Evolutionary conservation across 2,329 filamentous ascomycete species (phyloP), one percentile per base, ranked within the genome.

Genomic region (Xylaria polymorpha): DNA sequence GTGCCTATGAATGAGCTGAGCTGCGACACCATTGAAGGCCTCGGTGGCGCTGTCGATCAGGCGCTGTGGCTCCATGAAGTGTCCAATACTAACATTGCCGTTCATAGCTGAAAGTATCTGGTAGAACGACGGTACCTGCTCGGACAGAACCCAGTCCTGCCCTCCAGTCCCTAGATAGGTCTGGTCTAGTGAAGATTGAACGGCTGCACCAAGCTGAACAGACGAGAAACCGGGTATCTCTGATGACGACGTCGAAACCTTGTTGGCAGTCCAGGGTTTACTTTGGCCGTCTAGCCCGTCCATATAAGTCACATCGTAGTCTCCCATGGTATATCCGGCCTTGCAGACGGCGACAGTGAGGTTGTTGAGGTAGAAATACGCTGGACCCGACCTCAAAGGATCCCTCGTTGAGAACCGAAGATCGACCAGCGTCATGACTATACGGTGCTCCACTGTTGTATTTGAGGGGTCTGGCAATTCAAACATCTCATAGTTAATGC

Each of bases 91-190:
- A 25, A 66, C 53, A 18, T 66, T 66, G 4, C 58, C 58, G 46
- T 69, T 69, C 67, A 67, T 66, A 22, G 63, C 67, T 10, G 67
- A 69, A 35, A 69, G 67, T 3, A 69, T 67, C 53, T 67, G 67
- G 44, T 69, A 69, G 53, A 67, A 69, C 8, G 67, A 66, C 29
- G 63, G 57, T 12, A 69, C 67, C 53, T 69, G 63, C 37, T 62
- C 22, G 3, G 67, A 59, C 20, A 69, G 58, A 4, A 69, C 67
- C 63, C 63, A 69, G 41, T 69, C 67, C 14, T 67, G 58, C 12
- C 67, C 67, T n/a, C 67, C 64, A 9, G 67, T 66, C 44, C 67
- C 67, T 4, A 69, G 20, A 10, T 69, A 66, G n/a, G 64, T 46
- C 22, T 62, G 43, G 15, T 66, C 63, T 43, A 69, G 18, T 25